These are phyloP conservation scores for Wickerhamiella alocasiicola DNA, from an alignment of 805 yeast species.

Conservation along the genomic window DNA sequence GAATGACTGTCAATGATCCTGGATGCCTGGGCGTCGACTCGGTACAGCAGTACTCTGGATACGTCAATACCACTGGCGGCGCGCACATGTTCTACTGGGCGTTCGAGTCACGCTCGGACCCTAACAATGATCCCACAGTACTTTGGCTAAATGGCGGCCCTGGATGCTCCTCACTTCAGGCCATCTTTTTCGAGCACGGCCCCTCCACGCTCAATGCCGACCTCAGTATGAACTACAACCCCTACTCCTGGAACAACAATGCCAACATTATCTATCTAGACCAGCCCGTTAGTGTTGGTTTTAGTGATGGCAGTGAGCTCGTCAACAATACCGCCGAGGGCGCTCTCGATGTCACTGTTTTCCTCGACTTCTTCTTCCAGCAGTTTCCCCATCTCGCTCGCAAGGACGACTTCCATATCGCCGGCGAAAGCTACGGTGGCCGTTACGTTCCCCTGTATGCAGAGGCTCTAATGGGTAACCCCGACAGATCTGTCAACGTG, in stretches of 20 bases:
- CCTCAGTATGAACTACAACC: conserved; percentile 62
- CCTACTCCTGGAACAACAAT: conserved; percentile 83
- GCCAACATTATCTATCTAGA: conserved; percentile 88
- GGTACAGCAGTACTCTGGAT: conserved; percentile 70
- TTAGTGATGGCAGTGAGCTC: conserved; percentile 45
- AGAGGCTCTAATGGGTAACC: conserved; percentile 40
- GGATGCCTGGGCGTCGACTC: conserved; percentile 67
- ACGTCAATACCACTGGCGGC: conserved; percentile 69
- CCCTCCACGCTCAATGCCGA: conserved; percentile 69
- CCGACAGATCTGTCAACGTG: conserved; percentile 56
- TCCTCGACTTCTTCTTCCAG: conserved; percentile 74
- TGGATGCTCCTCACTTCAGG: conserved; percentile 87
- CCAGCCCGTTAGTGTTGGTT: conserved; percentile 93
- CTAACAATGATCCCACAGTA: conserved; percentile 72
- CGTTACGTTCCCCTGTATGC: conserved; percentile 87
- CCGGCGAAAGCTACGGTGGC: conserved; percentile 94
- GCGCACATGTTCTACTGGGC: conserved; percentile 92
- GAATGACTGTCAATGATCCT: too few species aligned
- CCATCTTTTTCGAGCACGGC: conserved; percentile 89
- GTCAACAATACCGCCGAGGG: conserved; percentile 37
- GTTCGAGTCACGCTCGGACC: conserved; percentile 75
- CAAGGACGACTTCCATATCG: conserved; percentile 70
- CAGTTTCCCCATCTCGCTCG: conserved; percentile 70
- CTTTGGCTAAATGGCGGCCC: conserved; percentile 96
- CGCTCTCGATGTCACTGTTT: conserved; percentile 79